Evolutionary conservation across 2,329 filamentous ascomycete species (phyloP), one percentile per base, ranked within the genome.

Genomic region (Exophiala spinifera): DNA sequence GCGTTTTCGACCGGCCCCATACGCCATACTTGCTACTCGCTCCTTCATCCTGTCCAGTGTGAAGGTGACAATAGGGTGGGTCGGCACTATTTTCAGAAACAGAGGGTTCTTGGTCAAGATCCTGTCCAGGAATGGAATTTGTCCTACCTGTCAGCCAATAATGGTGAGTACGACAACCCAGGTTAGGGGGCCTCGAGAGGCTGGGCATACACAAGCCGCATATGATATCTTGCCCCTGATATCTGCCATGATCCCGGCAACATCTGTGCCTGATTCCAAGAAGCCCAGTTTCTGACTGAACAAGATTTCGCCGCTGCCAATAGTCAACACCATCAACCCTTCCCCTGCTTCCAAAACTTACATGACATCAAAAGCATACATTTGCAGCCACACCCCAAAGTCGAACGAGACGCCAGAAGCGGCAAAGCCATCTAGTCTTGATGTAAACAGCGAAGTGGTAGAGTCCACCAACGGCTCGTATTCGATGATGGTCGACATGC

Each of bases 391-490:
- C n/a, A 51, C 20, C 15, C 52, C 57, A 14, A 61, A 42, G 17
- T 60, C 47, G 4, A 49, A 39, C 2, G 46, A 33, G 14, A 21
- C 31, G 33, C 45, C 33, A 4, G 57, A 57, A 2, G 56, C 56
- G 7, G 74, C 76, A 60, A 78, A 86, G 1, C 74, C 71, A 59
- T 81, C 76, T 0, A 83, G 84, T 66, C 82, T 81, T 21, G 77
- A 70, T 7, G 91, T 78, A 67, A 91, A 91, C 1, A 88, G 72
- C 58, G 82, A 80, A 0, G 85, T 85, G 1, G 87, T 89, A 61
- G 83, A 86, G 67, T 90, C 86, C 31, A 92, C 88, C 25, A 89
- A 84, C 0, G 88, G 87, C 66, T 94, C 89, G 40, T 53, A 62
- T 15, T 56, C 50, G 7, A 61, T 25, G 34, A 62, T 39, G 8